These are phyloP conservation scores for Pleurotus platypus DNA, from an alignment of 768 basidiomycete genomes.

Conservation along the genomic window DNA sequence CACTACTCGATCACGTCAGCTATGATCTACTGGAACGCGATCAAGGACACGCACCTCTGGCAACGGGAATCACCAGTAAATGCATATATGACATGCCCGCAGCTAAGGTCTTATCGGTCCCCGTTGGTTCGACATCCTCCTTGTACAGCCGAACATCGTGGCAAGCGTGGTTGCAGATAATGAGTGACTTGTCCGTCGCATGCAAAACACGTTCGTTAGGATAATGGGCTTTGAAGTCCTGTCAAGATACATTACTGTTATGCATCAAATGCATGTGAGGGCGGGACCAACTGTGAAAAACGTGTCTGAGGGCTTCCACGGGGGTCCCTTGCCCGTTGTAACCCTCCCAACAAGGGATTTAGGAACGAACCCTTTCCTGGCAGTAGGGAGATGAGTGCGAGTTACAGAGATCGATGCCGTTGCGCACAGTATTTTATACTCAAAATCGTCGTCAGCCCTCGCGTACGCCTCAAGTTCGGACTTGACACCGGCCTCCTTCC, in stretches of 20 bases:
- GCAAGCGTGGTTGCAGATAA: constrained; percentile 10
- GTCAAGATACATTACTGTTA: too few relatives aligned
- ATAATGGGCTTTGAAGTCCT: background rate
- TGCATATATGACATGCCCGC: constrained; percentile 15
- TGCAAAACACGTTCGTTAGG: background rate
- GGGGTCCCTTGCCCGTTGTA: background rate
- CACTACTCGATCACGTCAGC: background rate
- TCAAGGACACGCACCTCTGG: constrained; percentile 5
- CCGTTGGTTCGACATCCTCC: constrained; percentile 2
- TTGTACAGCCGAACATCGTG: constrained; percentile 11
- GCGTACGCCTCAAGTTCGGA: background rate
- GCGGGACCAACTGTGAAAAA: background rate
- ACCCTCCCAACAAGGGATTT: background rate
- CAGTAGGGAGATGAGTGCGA: background rate
- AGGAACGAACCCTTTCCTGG: background rate
- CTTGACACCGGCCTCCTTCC: background rate
- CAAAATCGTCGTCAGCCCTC: background rate
- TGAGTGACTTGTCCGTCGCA: constrained; percentile 5
- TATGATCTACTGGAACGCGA: background rate
- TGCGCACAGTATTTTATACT: background rate
- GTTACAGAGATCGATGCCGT: background rate
- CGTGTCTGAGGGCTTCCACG: background rate
- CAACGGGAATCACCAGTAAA: constrained; percentile 10
- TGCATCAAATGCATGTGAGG: background rate
- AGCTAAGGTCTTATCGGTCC: constrained; percentile 6